These are phyloP conservation scores for Sedum album DNA, from an alignment of 164 flowering plant genomes.

Conservation along the genomic window DNA sequence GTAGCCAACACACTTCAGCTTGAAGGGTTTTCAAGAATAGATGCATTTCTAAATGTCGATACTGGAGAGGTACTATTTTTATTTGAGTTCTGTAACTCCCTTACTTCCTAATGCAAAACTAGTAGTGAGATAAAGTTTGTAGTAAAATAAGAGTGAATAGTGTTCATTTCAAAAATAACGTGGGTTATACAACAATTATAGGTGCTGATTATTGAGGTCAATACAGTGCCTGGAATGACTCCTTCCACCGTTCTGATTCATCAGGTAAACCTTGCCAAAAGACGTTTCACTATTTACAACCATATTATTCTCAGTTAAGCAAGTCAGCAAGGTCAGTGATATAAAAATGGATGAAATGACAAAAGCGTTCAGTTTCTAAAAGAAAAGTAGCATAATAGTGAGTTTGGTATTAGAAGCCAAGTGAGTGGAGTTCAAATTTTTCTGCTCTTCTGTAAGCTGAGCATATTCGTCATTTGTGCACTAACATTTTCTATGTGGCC, in stretches of 20 bases:
- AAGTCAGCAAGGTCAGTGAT: background rate
- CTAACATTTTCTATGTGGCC: slow-evolving; percentile 8
- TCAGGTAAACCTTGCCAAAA: slow-evolving; percentile 43
- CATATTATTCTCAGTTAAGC: background rate
- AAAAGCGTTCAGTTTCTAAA: too few species aligned
- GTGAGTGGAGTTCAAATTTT: too few species aligned
- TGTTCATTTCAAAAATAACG: background rate
- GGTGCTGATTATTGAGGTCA: slow-evolving; percentile 83
- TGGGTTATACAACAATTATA: slow-evolving; percentile 19
- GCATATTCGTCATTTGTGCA: background rate
- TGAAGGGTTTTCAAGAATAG: slow-evolving; percentile 90
- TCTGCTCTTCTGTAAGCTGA: background rate
- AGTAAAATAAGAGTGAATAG: background rate
- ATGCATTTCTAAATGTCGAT: slow-evolving; percentile 84
- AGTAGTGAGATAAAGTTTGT: background rate
- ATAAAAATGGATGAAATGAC: background rate
- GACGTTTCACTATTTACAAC: background rate
- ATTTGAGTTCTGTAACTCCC: background rate
- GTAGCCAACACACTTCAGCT: slow-evolving; percentile 69
- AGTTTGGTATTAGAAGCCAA: background rate
- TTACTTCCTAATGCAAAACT: background rate
- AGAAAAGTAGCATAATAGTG: background rate
- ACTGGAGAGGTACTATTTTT: slow-evolving; percentile 60
- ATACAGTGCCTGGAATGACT: slow-evolving; percentile 96
- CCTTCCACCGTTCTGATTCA: slow-evolving; percentile 91